Percentiles rank a stretch among this genome's conserved stretches.
Evolutionary conservation across 176 grass and related monocot species (phyloP).

Genomic region (Carex littledalei): DNA sequence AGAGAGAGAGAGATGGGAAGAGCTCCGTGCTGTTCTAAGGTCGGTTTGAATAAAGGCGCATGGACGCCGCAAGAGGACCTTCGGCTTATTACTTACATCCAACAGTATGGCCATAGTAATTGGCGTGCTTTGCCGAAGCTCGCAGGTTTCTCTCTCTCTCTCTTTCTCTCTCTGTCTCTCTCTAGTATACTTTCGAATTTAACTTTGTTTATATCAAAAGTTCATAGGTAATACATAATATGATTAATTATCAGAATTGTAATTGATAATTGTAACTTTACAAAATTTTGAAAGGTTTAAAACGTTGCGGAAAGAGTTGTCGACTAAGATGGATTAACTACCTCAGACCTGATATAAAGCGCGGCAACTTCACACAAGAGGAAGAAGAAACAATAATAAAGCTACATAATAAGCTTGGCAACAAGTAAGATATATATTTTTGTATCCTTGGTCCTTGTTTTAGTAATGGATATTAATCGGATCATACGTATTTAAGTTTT

Average conservation of each 20-base stretch:
- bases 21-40: slow-evolving; percentile 31
- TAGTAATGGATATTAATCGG: background rate
- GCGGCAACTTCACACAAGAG: slow-evolving; percentile 32
- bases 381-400: slow-evolving; percentile 38
- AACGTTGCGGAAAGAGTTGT: slow-evolving; percentile 46
- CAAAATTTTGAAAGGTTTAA: slow-evolving; percentile 18
- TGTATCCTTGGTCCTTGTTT: background rate
- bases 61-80: slow-evolving; percentile 34
- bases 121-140: slow-evolving; percentile 30
- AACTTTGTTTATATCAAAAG: background rate
- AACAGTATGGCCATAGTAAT: slow-evolving; percentile 29
- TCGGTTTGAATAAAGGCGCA: slow-evolving; percentile 35
- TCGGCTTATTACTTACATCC: slow-evolving; percentile 29
- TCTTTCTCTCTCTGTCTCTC: background rate
- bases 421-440: slow-evolving; percentile 29
- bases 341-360: slow-evolving; percentile 35
- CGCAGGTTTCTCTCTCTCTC: slow-evolving; percentile 24
- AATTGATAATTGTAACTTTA: background rate
- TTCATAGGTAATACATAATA: background rate
- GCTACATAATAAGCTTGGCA: slow-evolving; percentile 36
- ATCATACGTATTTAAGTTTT: background rate
- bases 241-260: background rate
- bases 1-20: slow-evolving; percentile 15
- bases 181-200: background rate
- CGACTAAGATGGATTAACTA: slow-evolving; percentile 43